phyloP scores from a whole-genome alignment of 2,329 filamentous ascomycete genomes.

The Xylaria arbuscula region DNA sequence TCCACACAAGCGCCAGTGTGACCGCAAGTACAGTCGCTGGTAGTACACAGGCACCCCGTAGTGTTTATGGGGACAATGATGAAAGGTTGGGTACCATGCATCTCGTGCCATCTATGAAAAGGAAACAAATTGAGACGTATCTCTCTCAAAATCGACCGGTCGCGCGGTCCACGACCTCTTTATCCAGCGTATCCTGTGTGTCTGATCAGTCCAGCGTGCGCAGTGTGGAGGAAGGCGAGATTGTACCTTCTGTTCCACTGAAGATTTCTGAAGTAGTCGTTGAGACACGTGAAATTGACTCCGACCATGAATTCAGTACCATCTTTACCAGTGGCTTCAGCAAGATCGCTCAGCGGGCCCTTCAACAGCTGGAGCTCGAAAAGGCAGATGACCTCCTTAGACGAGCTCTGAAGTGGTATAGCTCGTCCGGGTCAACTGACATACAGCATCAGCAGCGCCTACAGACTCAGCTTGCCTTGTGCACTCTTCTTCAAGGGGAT shows the following conservation, averaged over 20 bases:
- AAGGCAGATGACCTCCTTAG: conserved; percentile 33
- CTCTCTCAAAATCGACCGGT: conserved; percentile 28
- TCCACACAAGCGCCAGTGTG: conserved; percentile 36
- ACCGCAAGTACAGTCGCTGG: conserved; percentile 36
- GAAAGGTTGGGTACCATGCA: conserved; percentile 24
- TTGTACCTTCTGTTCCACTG: neutral
- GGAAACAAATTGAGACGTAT: conserved; percentile 35
- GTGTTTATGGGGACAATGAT: conserved; percentile 36
- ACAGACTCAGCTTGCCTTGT: conserved; percentile 36
- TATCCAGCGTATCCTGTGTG: neutral
- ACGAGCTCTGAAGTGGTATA: conserved; percentile 35
- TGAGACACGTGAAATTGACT: conserved; percentile 14
- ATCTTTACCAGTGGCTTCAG: conserved; percentile 35
- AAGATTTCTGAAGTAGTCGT: conserved; percentile 4
- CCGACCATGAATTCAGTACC: conserved; percentile 28
- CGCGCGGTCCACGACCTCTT: conserved; percentile 16
- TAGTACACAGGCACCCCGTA: conserved; percentile 32
- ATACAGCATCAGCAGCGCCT: conserved; percentile 27
- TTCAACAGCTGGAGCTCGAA: conserved; percentile 35
- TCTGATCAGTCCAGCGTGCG: neutral
- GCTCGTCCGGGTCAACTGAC: conserved; percentile 34
- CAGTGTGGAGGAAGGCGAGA: conserved; percentile 7
- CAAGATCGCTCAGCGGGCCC: conserved; percentile 36
- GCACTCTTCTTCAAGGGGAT: conserved; percentile 34
- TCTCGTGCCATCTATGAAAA: conserved; percentile 35